Percentiles rank a stretch among this genome's conserved stretches.
These are phyloP conservation scores for Candida freyschussii DNA, from an alignment of 1,139 yeast genomes.

Conservation along the genomic window DNA sequence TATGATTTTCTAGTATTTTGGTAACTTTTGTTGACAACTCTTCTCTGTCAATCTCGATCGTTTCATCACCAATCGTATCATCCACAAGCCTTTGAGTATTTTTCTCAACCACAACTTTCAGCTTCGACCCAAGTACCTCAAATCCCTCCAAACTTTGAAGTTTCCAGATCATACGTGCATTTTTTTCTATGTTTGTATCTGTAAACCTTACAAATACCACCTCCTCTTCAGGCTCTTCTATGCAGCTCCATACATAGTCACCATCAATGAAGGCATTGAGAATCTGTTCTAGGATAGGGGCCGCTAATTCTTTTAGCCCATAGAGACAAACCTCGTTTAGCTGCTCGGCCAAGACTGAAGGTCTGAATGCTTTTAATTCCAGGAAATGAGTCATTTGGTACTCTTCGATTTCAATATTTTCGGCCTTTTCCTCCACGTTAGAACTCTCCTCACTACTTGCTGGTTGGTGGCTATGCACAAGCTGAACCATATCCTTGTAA, in stretches of 20 bases:
- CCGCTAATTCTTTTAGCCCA: constrained; percentile 24
- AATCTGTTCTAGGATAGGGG: constrained; percentile 18
- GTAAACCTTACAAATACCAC: constrained; percentile 20
- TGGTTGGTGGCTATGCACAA: constrained; percentile 8
- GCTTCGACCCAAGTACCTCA: constrained; percentile 2
- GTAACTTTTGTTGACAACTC: constrained; percentile 1
- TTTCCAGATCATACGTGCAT: constrained; percentile 5
- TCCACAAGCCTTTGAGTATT: constrained; percentile 9
- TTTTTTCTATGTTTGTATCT: constrained; percentile 4
- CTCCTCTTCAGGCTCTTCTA: constrained; percentile 19
- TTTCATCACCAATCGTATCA: constrained; percentile 9
- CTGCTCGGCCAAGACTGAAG: constrained; percentile 36
- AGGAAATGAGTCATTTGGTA: constrained; percentile 20
- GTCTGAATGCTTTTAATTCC: constrained; percentile 31
- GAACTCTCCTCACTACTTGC: neutral
- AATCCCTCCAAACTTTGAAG: constrained; percentile 9
- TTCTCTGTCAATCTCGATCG: constrained; percentile 1
- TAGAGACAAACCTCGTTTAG: constrained; percentile 33
- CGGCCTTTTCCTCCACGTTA: constrained; percentile 1
- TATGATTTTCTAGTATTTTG: constrained; percentile 6
- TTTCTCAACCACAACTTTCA: constrained; percentile 30
- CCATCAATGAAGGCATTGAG: constrained; percentile 13
- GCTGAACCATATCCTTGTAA: constrained; percentile 11
- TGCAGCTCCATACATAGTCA: constrained; percentile 18
- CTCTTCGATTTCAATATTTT: constrained; percentile 4